A percentile compares a stretch with the other conserved stretches of the same genome.
These are phyloP conservation scores for Alternaria solani DNA, from an alignment of 2,329 filamentous ascomycete species.

Conservation along the genomic window DNA sequence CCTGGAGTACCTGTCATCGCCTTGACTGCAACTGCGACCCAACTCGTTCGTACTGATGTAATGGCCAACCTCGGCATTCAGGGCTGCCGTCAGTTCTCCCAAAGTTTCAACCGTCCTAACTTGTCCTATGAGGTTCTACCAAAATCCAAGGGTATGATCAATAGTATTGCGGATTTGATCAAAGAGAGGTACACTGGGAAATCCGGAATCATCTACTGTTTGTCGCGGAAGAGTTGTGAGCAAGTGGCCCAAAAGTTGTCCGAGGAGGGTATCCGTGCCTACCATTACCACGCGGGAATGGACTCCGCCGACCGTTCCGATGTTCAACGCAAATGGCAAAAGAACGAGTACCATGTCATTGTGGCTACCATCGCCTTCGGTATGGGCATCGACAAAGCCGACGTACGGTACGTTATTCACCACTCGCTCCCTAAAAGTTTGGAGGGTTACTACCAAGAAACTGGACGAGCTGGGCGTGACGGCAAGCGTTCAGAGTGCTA, in stretches of 20 bases:
- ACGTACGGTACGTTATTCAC: slow-evolving; percentile 96
- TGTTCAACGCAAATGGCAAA: slow-evolving; percentile 85
- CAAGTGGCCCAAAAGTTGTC: slow-evolving; percentile 75
- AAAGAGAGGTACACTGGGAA: slow-evolving; percentile 72
- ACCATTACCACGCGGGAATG: slow-evolving; percentile 88
- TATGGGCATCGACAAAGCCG: slow-evolving; percentile 99
- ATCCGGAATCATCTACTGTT: slow-evolving; percentile 91
- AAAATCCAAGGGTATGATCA: slow-evolving; percentile 70
- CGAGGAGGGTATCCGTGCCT: slow-evolving; percentile 72
- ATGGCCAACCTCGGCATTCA: slow-evolving; percentile 88
- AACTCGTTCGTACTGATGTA: slow-evolving; percentile 90
- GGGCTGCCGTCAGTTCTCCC: slow-evolving; percentile 79
- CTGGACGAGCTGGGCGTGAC: slow-evolving; percentile 91
- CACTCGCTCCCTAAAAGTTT: slow-evolving; percentile 91
- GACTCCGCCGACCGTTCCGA: slow-evolving; percentile 70
- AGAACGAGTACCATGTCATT: slow-evolving; percentile 81
- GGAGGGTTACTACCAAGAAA: slow-evolving; percentile 98
- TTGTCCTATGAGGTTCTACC: slow-evolving; percentile 83
- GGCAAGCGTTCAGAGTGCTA: slow-evolving; percentile 88
- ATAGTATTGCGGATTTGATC: slow-evolving; percentile 71
- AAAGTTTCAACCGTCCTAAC: slow-evolving; percentile 98
- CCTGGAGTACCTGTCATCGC: slow-evolving; percentile 89
- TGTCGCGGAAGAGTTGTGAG: slow-evolving; percentile 85
- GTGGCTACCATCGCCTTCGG: slow-evolving; percentile 98
- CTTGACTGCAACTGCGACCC: slow-evolving; percentile 91